phyloP scores from a whole-genome alignment of 2,329 filamentous ascomycete genomes.

The Berkeleyomyces rouxiae region DNA sequence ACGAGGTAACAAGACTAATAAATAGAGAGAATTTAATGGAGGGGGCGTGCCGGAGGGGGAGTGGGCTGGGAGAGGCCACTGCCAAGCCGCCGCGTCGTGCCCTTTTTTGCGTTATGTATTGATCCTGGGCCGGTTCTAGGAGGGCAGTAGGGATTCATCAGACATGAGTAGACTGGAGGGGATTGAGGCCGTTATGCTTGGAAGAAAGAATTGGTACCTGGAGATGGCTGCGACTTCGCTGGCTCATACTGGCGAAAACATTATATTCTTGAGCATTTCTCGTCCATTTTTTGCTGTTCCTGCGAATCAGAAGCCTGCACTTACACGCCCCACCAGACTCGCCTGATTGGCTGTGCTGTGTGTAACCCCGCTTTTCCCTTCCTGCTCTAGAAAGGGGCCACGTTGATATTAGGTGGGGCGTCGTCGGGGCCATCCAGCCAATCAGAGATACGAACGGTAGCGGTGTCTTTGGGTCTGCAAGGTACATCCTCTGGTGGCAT shows the following conservation, averaged over 20 bases:
- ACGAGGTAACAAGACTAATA: background rate
- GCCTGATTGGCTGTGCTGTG: background rate
- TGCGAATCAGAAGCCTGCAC: background rate
- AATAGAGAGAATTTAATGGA: background rate
- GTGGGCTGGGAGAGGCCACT: background rate
- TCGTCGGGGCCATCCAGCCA: background rate
- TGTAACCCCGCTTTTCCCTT: background rate
- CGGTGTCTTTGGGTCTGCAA: conserved; percentile 5
- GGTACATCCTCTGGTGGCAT: conserved; percentile 3
- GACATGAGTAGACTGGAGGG: too few relatives aligned
- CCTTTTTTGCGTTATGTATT: background rate
- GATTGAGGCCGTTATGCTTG: too few relatives aligned
- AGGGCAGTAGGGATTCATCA: too few relatives aligned
- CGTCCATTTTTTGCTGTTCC: background rate
- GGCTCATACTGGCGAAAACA: too few relatives aligned
- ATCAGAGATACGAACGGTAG: background rate
- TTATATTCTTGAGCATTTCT: background rate
- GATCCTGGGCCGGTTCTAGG: background rate
- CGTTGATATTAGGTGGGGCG: conserved; percentile 4
- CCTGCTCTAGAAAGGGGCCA: background rate
- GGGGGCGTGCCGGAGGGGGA: background rate
- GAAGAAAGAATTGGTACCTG: too few relatives aligned
- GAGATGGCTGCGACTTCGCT: too few relatives aligned
- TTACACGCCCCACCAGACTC: background rate
- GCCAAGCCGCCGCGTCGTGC: background rate